A percentile compares a stretch with the other conserved stretches of the same genome.
These are phyloP conservation scores for Colletotrichum eremochloae DNA, from an alignment of 2,329 filamentous ascomycete species.

Conservation along the genomic window DNA sequence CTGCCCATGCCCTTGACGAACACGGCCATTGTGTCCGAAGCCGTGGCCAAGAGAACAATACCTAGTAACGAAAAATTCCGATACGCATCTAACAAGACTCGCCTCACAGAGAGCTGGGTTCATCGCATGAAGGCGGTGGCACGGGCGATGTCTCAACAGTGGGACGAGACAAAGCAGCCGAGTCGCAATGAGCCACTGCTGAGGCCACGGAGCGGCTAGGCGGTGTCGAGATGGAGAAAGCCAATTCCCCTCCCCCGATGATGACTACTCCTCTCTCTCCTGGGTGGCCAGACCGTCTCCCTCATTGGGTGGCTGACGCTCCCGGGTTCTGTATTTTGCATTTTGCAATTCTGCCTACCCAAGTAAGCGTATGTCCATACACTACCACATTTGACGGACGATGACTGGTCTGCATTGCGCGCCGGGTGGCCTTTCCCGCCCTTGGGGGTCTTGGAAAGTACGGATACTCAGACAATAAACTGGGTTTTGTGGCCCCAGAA, in stretches of 20 bases:
- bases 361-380: no score
- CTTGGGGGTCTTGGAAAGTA: background rate
- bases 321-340: constrained; percentile 8
- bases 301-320: constrained; percentile 2
- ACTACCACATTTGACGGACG: background rate
- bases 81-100: background rate
- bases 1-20: background rate
- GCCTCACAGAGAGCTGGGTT: constrained; percentile 20
- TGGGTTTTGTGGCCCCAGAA: background rate
- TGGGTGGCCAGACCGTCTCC: constrained; percentile 5
- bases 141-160: constrained; percentile 35
- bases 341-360: background rate
- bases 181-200: background rate
- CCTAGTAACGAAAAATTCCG: background rate
- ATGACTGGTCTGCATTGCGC: background rate
- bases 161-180: constrained; percentile 28
- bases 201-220: background rate
- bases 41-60: background rate
- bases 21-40: background rate
- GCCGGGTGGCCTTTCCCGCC: background rate
- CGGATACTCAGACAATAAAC: no score
- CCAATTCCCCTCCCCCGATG: constrained; percentile 24
- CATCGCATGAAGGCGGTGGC: constrained; percentile 38
- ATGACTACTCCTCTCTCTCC: constrained; percentile 2
- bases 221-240: constrained; percentile 19